Base-by-base conservation (phyloP, 2,329 filamentous ascomycete species). In the Beauveria scarabaeidicola region DNA sequence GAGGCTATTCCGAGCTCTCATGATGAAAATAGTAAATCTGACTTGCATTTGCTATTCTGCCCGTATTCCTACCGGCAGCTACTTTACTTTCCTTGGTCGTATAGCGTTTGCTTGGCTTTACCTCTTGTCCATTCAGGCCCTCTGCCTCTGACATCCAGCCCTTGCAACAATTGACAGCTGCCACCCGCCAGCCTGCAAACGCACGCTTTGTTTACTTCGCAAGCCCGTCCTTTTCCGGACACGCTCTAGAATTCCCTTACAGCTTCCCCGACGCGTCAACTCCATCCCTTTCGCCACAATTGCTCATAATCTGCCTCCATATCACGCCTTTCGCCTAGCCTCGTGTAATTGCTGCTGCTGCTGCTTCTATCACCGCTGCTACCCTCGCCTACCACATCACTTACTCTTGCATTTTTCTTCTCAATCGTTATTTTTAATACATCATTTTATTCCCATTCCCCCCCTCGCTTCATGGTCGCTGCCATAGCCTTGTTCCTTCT, bases 111-210 rank as follows among this genome's bases (percentile, higher is more conserved):
- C n/a, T 17, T 21, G 25, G 8, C 27, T 11, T 29, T 15, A n/a
- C 8, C 17, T 5, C 11, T 17, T 50, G 17, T 17, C 47, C 5
- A 9, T 13, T 2, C 15, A 29, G 13, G 27, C n/a, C 46, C 6
- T 50, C n/a, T 50, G n/a, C 25, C 25, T 17, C 15, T 19, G 17
- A 17, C 27, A 19, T 5, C n/a, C 29, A 21, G n/a, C 2, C 46
- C 13, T 27, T 27, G 10, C 38, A 19, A 32, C 15, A 23, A 29
- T 38, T 43, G 55, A 25, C 55, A 51, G 55, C 55, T 58, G 55
- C 55, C 55, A 44, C 46, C 25, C 13, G 47, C 38, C 55, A 52
- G 32, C 47, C 44, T 38, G 47, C 55, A 58, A 58, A 51, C 55
- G 38, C 46, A 17, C n/a, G 6, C 38, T 13, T 58, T 52, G 25